phyloP scores from a whole-genome alignment of 257 asterid species.

The Marsdenia floribunda region DNA sequence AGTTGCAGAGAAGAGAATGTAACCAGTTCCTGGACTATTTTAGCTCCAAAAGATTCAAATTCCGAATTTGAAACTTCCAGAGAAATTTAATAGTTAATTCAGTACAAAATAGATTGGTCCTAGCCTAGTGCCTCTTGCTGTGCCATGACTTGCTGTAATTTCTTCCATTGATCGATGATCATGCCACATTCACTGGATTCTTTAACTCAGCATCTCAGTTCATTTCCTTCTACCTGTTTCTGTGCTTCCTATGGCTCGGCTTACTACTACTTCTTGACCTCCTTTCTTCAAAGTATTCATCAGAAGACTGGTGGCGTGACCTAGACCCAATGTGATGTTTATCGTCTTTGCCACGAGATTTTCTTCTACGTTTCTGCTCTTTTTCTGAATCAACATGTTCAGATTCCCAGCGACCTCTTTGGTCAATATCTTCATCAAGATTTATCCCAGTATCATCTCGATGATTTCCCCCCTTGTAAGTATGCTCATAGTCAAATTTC shows the following conservation, averaged over 20 bases:
- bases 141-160: neutral
- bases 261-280: constrained; percentile 4
- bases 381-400: constrained; percentile 19
- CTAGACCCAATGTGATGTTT: constrained; percentile 3
- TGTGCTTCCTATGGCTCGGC: constrained; percentile 6
- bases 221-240: constrained; percentile 8
- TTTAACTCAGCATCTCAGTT: constrained; percentile 11
- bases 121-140: neutral
- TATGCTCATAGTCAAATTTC: constrained; percentile 13
- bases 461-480: constrained; percentile 7
- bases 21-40: neutral
- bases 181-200: constrained; percentile 1
- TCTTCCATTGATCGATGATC: neutral
- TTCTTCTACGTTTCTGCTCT: constrained; percentile 10
- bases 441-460: constrained; percentile 13
- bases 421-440: constrained; percentile 23
- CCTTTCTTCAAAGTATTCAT: constrained; percentile 2
- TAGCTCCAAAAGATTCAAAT: neutral
- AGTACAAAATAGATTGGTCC: neutral
- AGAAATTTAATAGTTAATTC: neutral
- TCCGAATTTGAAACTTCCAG: neutral
- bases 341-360: constrained; percentile 4
- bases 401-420: constrained; percentile 63
- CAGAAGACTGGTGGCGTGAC: neutral
- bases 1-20: neutral